These are phyloP conservation scores for Leucocoprinus birnbaumii DNA, from an alignment of 768 basidiomycete species.

Conservation along the genomic window DNA sequence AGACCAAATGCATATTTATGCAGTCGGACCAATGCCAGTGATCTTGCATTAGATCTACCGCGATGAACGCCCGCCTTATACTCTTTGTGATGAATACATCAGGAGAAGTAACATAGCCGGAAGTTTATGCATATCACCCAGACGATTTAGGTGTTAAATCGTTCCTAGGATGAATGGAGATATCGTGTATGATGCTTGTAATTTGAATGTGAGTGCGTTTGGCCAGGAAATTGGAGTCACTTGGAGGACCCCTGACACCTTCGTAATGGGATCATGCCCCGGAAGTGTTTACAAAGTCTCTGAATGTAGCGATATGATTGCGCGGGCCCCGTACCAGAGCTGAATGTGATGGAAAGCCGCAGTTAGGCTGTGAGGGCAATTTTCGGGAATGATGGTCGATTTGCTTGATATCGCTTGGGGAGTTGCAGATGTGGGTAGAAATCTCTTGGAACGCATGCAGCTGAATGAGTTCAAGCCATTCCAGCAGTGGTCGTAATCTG, in stretches of 20 bases:
- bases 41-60: conserved; percentile 8
- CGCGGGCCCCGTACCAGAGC: too few species aligned
- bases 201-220: neutral
- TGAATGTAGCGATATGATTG: too few species aligned
- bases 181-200: neutral
- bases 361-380: too few species aligned
- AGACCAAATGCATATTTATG: conserved; percentile 10
- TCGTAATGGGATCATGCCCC: too few species aligned
- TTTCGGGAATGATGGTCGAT: too few species aligned
- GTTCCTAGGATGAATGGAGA: conserved; percentile 10
- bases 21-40: neutral
- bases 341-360: too few species aligned
- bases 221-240: neutral
- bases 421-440: too few species aligned
- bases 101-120: conserved; percentile 10
- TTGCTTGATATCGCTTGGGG: too few species aligned
- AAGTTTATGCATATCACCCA: conserved; percentile 8
- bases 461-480: neutral
- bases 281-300: too few species aligned
- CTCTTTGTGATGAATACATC: conserved; percentile 2
- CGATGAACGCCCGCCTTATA: neutral
- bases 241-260: conserved; percentile 6
- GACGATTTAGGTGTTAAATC: conserved; percentile 7
- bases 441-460: too few species aligned
- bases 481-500: neutral